A percentile compares a stretch with the other conserved stretches of the same genome.
phyloP scores from a whole-genome alignment of 257 asterid species.

The Nicotiana tabacum region DNA sequence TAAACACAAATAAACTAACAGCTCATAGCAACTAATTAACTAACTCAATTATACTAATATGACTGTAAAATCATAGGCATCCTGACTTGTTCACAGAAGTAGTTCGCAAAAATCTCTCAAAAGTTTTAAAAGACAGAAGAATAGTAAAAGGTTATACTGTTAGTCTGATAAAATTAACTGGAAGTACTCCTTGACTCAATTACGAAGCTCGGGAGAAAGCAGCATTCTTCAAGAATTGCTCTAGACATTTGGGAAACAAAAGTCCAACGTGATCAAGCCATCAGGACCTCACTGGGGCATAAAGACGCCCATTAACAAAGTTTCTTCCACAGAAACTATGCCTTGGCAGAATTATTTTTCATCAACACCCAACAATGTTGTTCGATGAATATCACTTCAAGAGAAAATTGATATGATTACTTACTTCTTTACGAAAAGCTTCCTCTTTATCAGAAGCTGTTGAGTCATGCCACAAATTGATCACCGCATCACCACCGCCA shows the following conservation, averaged over 20 bases:
- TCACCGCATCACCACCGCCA: constrained; percentile 92
- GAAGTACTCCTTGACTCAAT: constrained; percentile 4
- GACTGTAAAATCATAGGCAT: neutral
- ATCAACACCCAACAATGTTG: constrained; percentile 3
- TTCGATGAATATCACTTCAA: neutral
- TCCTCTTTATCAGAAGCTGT: constrained; percentile 85
- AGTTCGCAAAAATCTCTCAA: neutral
- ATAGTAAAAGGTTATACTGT: neutral
- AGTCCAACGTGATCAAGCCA: neutral
- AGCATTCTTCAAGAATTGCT: neutral
- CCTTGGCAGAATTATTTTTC: neutral
- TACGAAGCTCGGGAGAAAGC: neutral
- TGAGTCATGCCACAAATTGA: constrained; percentile 96
- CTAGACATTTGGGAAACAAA: neutral
- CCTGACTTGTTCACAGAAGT: neutral
- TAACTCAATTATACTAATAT: neutral
- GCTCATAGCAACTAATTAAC: neutral
- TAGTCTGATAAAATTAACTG: neutral
- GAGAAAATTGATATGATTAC: constrained; percentile 21
- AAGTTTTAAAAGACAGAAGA: neutral
- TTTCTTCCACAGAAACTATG: neutral
- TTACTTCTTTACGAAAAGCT: constrained; percentile 85
- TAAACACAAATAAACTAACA: neutral
- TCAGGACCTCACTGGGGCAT: neutral
- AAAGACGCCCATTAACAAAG: neutral